phyloP scores from a whole-genome alignment of 176 grass and related monocot species.

The Rhipidocladum racemiflorum region DNA sequence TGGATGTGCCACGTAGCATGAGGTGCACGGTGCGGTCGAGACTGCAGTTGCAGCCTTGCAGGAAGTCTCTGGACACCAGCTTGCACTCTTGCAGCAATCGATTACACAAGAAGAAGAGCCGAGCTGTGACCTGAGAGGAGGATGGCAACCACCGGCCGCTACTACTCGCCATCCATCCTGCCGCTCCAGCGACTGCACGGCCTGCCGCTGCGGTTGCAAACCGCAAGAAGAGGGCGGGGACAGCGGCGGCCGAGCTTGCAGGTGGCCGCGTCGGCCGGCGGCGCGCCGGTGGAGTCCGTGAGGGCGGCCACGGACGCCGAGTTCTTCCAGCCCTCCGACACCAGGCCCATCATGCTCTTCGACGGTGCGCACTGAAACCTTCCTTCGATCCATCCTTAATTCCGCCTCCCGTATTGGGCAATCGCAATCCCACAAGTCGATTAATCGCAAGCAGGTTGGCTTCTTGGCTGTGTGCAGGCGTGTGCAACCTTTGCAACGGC shows the following conservation, averaged over 20 bases:
- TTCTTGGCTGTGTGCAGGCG: slow-evolving; percentile 30
- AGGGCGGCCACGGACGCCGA: slow-evolving; percentile 57
- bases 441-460: background rate
- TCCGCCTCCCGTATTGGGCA: background rate
- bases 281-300: slow-evolving; percentile 24
- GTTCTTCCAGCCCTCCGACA: slow-evolving; percentile 64
- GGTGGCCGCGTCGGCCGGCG: background rate
- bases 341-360: slow-evolving; percentile 85
- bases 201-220: background rate
- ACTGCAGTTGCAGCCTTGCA: background rate
- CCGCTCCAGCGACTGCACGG: background rate
- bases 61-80: background rate
- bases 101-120: background rate
- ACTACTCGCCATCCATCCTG: slow-evolving; percentile 17
- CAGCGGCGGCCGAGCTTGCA: slow-evolving; percentile 11
- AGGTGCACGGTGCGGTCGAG: background rate
- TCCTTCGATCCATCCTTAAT: background rate
- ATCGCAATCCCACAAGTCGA: background rate
- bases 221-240: background rate
- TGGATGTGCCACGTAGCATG: slow-evolving; percentile 22
- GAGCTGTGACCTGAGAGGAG: background rate
- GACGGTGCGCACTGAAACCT: slow-evolving; percentile 43
- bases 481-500: slow-evolving; percentile 94
- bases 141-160: slow-evolving; percentile 18
- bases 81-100: background rate